These are phyloP conservation scores for Dioscorea cayenensis DNA, from an alignment of 116 monocot species.

Conservation along the genomic window DNA sequence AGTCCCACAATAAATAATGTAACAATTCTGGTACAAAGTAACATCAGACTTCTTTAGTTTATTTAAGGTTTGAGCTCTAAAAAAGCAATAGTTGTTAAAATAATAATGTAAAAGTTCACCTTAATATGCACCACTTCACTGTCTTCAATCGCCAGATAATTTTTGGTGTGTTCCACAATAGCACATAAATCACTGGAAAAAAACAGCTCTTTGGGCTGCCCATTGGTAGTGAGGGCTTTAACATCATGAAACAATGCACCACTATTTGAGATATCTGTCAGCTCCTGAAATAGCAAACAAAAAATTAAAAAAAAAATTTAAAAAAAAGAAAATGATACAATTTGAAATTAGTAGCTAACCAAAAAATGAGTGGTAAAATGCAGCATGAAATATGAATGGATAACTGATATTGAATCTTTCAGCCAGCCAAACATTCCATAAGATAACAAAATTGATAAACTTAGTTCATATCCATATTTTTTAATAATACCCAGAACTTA, in stretches of 20 bases:
- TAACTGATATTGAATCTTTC: no score
- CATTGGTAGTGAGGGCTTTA: conserved; percentile 73
- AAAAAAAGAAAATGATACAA: background rate
- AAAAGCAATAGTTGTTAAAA: background rate
- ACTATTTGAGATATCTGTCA: conserved; percentile 40
- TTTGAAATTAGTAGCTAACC: background rate
- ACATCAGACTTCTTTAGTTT: no score
- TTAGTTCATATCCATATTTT: no score
- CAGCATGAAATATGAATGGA: background rate
- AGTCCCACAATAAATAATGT: no score
- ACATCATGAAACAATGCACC: conserved; percentile 71
- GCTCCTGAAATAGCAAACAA: conserved; percentile 40
- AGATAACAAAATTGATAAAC: no score
- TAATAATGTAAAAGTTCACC: conserved; percentile 26
- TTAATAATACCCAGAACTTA: no score
- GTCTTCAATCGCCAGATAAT: conserved; percentile 86
- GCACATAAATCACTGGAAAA: conserved; percentile 96
- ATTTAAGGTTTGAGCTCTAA: background rate
- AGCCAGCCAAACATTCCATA: no score
- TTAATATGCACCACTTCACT: conserved; percentile 92
- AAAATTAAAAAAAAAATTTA: no score
- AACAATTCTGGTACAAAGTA: no score
- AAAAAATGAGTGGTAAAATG: background rate
- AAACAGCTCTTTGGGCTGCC: conserved; percentile 84
- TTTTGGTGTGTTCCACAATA: conserved; percentile 94